A percentile compares a stretch with the other conserved stretches of the same genome.
Conservation (phyloP, 2,329 filamentous ascomycete genomes). For the Zelopaecilomyces penicillatus region DNA sequence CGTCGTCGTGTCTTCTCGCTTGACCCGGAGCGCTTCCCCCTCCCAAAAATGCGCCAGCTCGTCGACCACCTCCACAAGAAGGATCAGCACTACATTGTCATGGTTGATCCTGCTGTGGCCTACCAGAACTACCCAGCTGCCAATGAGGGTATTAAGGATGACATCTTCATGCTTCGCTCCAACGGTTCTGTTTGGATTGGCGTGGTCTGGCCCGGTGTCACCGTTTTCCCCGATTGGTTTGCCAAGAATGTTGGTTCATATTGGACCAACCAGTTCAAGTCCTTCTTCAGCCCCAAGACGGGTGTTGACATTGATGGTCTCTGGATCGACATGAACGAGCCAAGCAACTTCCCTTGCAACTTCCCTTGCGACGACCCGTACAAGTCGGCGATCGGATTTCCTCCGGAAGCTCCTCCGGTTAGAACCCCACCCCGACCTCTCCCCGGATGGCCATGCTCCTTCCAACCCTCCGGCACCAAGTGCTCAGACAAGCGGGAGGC, state of each 20-base stretch:
- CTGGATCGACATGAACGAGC: conserved; percentile 64
- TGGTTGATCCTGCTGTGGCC: conserved; percentile 64
- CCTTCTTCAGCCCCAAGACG: conserved; percentile 53
- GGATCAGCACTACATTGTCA: conserved; percentile 64
- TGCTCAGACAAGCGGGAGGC: conserved; percentile 9
- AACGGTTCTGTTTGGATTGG: conserved; percentile 53
- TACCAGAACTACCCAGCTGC: conserved; percentile 39
- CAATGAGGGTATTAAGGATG: conserved; percentile 31
- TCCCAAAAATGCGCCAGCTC: conserved; percentile 54
- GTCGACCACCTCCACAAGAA: conserved; percentile 57
- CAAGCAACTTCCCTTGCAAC: conserved; percentile 25
- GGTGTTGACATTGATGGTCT: conserved; percentile 71
- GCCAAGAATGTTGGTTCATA: conserved; percentile 52
- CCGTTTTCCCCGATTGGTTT: conserved; percentile 73
- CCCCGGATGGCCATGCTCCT: conserved; percentile 53
- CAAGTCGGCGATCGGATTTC: conserved; percentile 30
- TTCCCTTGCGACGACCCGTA: conserved; percentile 21
- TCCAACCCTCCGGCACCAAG: conserved; percentile 17
- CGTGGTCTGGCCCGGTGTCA: conserved; percentile 70
- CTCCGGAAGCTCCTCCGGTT: conserved; percentile 55
- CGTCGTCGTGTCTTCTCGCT: conserved; percentile 47
- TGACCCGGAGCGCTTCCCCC: conserved; percentile 59
- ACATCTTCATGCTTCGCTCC: conserved; percentile 40
- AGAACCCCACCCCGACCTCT: conserved; percentile 55
- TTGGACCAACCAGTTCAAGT: conserved; percentile 60